Percentiles rank a stretch among this genome's conserved stretches.
phyloP scores from a whole-genome alignment of 345 rosid species.

The Gynandropsis gynandra region DNA sequence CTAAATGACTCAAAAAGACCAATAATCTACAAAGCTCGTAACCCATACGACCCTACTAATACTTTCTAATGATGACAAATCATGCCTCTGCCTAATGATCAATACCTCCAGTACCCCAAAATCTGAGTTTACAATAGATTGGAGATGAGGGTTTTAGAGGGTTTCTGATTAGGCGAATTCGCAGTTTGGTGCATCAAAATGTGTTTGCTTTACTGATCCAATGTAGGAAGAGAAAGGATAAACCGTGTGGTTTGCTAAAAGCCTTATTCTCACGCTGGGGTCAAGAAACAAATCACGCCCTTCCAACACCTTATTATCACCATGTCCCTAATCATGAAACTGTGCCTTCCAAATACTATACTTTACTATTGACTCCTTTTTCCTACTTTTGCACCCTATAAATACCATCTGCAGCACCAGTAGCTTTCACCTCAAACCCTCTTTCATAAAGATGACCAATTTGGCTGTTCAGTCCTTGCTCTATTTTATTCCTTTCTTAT shows the following conservation, averaged over 20 bases:
- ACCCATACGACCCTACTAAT: constrained; percentile 25
- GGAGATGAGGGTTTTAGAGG: constrained; percentile 12
- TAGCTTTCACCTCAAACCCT: constrained; percentile 15
- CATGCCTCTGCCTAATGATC: constrained; percentile 15
- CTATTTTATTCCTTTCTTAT: constrained; percentile 31
- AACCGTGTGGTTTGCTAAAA: constrained; percentile 18
- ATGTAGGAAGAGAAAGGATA: constrained; percentile 11
- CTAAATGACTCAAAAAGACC: constrained; percentile 12
- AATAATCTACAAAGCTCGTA: constrained; percentile 18
- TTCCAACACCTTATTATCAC: constrained; percentile 56
- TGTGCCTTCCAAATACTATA: constrained; percentile 33
- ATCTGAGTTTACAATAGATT: constrained; percentile 15
- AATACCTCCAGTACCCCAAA: background rate
- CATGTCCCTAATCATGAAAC: constrained; percentile 52
- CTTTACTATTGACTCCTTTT: constrained; percentile 17
- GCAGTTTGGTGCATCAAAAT: constrained; percentile 20
- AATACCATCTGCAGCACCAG: constrained; percentile 7
- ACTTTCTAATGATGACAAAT: constrained; percentile 24
- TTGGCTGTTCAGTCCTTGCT: constrained; percentile 25
- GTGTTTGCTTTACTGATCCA: constrained; percentile 13
- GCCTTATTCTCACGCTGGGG: constrained; percentile 45
- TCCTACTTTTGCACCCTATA: constrained; percentile 21
- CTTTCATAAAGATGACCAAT: constrained; percentile 30
- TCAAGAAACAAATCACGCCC: constrained; percentile 44
- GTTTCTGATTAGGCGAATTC: constrained; percentile 17